phyloP scores from a whole-genome alignment of 2,329 filamentous ascomycete species.

The Fusarium fracticaudum region DNA sequence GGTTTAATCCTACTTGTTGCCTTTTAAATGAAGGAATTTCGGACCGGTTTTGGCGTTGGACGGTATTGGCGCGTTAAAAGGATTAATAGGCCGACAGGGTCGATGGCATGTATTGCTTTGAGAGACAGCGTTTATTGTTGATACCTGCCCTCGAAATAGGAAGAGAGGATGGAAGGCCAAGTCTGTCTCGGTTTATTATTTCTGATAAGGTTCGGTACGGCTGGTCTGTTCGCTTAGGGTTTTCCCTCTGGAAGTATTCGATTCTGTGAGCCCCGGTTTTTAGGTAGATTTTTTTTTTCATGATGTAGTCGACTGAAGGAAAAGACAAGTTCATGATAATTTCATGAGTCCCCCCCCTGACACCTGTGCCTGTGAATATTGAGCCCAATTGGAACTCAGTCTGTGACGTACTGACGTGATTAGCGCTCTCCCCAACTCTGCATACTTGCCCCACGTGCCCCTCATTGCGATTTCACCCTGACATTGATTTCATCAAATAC shows the following conservation, averaged over 20 bases:
- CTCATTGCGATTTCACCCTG: slow-evolving; percentile 33
- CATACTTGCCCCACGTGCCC: slow-evolving; percentile 39
- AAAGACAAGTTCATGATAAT: slow-evolving; percentile 36
- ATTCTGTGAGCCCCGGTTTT: slow-evolving; percentile 32
- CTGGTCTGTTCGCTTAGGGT: slow-evolving; percentile 12
- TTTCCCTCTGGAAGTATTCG: slow-evolving; percentile 27
- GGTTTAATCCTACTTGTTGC: slow-evolving; percentile 18
- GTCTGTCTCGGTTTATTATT: slow-evolving; percentile 22
- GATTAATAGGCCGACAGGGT: slow-evolving; percentile 10
- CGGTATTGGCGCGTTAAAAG: slow-evolving; percentile 35
- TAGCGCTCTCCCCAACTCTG: slow-evolving; percentile 23
- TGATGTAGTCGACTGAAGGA: slow-evolving; percentile 35
- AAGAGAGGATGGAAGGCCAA: slow-evolving; percentile 12
- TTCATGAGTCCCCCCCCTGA: slow-evolving; percentile 12
- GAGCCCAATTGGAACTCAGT: slow-evolving; percentile 26
- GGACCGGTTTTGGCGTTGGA: slow-evolving; percentile 40
- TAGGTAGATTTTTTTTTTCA: slow-evolving; percentile 30
- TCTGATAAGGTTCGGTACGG: slow-evolving; percentile 4
- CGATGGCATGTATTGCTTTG: slow-evolving; percentile 26
- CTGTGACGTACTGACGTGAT: slow-evolving; percentile 39
- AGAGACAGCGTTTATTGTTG: slow-evolving; percentile 24
- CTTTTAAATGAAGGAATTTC: slow-evolving; percentile 35
- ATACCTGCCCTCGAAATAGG: slow-evolving; percentile 19
- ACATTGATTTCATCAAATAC: slow-evolving; percentile 16
- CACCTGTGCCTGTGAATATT: slow-evolving; percentile 1